These are phyloP conservation scores for Salicornia ramosissima DNA, from an alignment of 148 eudicot species.

Conservation along the genomic window DNA sequence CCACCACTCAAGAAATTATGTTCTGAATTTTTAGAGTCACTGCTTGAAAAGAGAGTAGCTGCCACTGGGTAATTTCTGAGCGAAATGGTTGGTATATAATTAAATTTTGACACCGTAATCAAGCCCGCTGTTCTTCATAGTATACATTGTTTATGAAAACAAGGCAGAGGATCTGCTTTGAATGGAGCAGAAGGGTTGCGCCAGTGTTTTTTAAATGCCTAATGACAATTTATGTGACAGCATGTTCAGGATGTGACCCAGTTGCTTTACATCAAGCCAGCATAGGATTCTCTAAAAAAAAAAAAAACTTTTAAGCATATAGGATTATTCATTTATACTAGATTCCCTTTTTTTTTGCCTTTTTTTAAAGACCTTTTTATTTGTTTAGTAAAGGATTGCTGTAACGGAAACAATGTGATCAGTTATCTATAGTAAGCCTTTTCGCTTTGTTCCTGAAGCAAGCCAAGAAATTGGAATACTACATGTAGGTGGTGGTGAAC, in stretches of 20 bases:
- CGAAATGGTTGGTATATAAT: neutral
- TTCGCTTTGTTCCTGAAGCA: too few relatives aligned
- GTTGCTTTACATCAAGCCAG: neutral
- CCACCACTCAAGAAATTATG: conserved; percentile 80
- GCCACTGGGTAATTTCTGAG: conserved; percentile 15
- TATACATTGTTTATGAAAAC: neutral
- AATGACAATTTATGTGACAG: neutral
- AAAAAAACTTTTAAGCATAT: too few relatives aligned
- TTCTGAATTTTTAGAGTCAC: conserved; percentile 65
- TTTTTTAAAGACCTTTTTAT: too few relatives aligned
- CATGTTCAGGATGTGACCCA: neutral
- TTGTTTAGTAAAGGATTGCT: too few relatives aligned
- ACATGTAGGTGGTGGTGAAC: too few relatives aligned
- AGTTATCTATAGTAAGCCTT: too few relatives aligned
- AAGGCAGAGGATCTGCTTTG: neutral
- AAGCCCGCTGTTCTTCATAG: neutral
- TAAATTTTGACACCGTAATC: neutral
- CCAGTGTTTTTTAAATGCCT: neutral
- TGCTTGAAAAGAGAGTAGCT: conserved; percentile 64
- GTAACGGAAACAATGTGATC: too few relatives aligned
- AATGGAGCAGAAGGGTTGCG: neutral
- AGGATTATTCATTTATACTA: neutral
- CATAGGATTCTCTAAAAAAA: too few relatives aligned
- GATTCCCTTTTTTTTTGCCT: neutral
- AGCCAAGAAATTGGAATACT: too few relatives aligned